Conservation (phyloP, 1,284 basidiomycete genomes). For the Boletus mariae region DNA sequence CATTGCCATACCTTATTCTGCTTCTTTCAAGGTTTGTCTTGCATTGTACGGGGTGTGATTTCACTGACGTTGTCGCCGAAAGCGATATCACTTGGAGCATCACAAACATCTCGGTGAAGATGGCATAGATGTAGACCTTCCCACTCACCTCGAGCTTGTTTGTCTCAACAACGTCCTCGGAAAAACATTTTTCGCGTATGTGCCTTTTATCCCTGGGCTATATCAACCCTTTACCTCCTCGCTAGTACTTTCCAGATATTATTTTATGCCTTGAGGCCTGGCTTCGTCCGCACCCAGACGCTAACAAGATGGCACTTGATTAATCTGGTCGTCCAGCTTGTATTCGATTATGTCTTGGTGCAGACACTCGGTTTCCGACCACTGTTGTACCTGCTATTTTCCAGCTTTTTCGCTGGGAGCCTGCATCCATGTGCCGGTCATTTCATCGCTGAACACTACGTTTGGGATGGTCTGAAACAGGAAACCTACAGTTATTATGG, state of each 20-base stretch:
- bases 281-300: conserved; percentile 85
- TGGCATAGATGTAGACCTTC: conserved; percentile 93
- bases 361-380: conserved; percentile 58
- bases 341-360: conserved; percentile 72
- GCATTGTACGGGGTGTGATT: background rate
- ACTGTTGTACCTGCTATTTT: conserved; percentile 81
- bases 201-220: background rate
- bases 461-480: conserved; percentile 86
- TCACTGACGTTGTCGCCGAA: conserved; percentile 4
- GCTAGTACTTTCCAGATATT: conserved; percentile 92
- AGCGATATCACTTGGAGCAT: conserved; percentile 92
- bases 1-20: conserved; percentile 93
- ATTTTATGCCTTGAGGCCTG: conserved; percentile 95
- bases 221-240: background rate
- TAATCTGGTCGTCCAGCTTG: conserved; percentile 71
- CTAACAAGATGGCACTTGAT: conserved; percentile 82
- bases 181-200: conserved; percentile 95
- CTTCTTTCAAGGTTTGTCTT: conserved; percentile 83
- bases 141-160: conserved; percentile 81
- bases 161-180: conserved; percentile 93
- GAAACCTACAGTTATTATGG: conserved; percentile 99
- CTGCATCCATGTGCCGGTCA: conserved; percentile 95
- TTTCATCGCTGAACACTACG: conserved; percentile 96
- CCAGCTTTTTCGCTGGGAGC: conserved; percentile 93
- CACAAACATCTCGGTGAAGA: conserved; percentile 96